Evolutionary conservation across 495 filamentous ascomycete genomes (phyloP).

Genomic region (Aspergillus sclerotiicarbonarius): DNA sequence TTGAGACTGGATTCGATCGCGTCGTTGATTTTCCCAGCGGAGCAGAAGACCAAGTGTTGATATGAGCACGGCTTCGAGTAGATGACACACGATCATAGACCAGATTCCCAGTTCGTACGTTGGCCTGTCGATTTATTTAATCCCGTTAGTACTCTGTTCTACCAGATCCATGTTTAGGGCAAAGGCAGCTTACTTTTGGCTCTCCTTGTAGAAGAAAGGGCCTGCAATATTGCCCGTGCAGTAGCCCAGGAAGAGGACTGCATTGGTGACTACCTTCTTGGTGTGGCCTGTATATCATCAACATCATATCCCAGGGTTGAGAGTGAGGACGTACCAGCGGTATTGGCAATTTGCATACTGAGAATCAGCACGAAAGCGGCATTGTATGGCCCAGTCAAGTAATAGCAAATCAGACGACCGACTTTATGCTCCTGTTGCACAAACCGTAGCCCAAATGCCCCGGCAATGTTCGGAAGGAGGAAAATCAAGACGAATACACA

Average conservation of each 20-base stretch:
- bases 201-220: slow-evolving; percentile 61
- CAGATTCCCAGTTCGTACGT: slow-evolving; percentile 59
- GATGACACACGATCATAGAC: slow-evolving; percentile 61
- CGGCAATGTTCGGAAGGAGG: slow-evolving; percentile 53
- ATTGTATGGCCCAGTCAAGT: slow-evolving; percentile 58
- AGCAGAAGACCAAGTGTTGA: slow-evolving; percentile 46
- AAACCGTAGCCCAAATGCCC: slow-evolving; percentile 55
- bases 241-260: slow-evolving; percentile 53
- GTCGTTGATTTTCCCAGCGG: slow-evolving; percentile 54
- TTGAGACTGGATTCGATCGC: slow-evolving; percentile 51
- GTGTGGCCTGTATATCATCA: slow-evolving; percentile 45
- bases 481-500: slow-evolving; percentile 55
- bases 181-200: slow-evolving; percentile 37
- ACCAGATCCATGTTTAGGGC: neutral
- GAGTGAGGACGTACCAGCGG: slow-evolving; percentile 34
- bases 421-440: slow-evolving; percentile 44
- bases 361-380: slow-evolving; percentile 59
- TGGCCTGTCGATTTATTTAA: slow-evolving; percentile 32
- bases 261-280: slow-evolving; percentile 62
- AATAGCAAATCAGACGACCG: slow-evolving; percentile 56
- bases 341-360: slow-evolving; percentile 57
- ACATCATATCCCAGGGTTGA: neutral
- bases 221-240: slow-evolving; percentile 55
- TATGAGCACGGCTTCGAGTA: slow-evolving; percentile 52
- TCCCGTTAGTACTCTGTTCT: neutral